Conservation (phyloP, 257 asterid genomes). For the Jacaranda copaia region DNA sequence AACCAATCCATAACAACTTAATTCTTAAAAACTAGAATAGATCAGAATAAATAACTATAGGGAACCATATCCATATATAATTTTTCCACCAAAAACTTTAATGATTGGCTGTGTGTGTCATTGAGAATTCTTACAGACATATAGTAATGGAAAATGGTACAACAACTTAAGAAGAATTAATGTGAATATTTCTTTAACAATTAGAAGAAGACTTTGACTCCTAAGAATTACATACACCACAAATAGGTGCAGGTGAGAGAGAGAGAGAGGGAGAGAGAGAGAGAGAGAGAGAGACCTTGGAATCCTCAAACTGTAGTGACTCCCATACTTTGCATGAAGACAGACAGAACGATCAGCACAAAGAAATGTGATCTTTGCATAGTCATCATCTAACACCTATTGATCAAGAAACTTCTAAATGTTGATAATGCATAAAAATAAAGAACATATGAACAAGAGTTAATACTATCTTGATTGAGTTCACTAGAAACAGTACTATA, state of each 20-base stretch:
- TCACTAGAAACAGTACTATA: background rate
- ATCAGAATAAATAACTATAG: background rate
- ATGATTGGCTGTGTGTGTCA: background rate
- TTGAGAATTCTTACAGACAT: background rate
- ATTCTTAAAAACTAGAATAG: background rate
- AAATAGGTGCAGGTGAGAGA: background rate
- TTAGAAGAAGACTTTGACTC: background rate
- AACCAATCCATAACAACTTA: background rate
- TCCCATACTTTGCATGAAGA: conserved; percentile 96
- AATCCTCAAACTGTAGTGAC: conserved; percentile 88
- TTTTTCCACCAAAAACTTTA: background rate
- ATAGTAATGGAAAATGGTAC: conserved; percentile 18
- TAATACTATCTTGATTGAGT: background rate
- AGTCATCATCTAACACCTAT: conserved; percentile 91
- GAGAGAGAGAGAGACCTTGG: conserved; percentile 64
- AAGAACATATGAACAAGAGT: conserved; percentile 17
- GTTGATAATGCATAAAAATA: background rate
- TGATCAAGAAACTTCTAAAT: conserved; percentile 24
- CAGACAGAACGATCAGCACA: conserved; percentile 93
- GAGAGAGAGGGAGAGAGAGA: background rate
- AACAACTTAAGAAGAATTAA: conserved; percentile 6
- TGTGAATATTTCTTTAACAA: background rate
- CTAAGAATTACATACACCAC: conserved; percentile 14
- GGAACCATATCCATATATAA: background rate
- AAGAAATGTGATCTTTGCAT: conserved; percentile 90